phyloP scores from a whole-genome alignment of 108 stramenopile genomes.

The Discostella stelligeroides region DNA sequence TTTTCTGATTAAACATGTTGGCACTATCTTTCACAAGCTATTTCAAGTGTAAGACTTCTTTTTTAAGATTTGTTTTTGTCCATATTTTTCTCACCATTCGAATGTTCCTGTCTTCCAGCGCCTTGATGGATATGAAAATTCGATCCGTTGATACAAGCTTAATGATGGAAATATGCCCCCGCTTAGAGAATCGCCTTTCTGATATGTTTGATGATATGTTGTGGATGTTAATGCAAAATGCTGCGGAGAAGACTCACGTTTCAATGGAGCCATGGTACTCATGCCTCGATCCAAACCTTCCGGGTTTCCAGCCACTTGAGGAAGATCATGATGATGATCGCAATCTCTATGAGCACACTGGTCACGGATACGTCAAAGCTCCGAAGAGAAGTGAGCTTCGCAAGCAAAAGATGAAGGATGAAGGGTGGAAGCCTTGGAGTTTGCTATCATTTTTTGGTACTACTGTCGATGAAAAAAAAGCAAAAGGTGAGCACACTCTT shows the following conservation, averaged over 20 bases:
- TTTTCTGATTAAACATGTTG: constrained; percentile 71
- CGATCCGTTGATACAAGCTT: constrained; percentile 46
- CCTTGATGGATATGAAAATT: constrained; percentile 50
- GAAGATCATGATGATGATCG: constrained; percentile 7
- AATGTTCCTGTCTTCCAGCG: constrained; percentile 19
- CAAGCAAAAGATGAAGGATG: constrained; percentile 17
- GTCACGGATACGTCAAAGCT: constrained; percentile 12
- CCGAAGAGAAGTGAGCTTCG: constrained; percentile 17
- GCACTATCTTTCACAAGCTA: constrained; percentile 64
- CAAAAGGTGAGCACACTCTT: constrained; percentile 16
- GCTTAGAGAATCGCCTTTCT: constrained; percentile 48
- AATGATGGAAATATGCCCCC: constrained; percentile 46
- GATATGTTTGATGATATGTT: constrained; percentile 64
- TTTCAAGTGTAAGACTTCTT: constrained; percentile 39
- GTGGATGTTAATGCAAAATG: constrained; percentile 62
- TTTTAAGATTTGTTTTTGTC: background rate
- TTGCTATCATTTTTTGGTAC: constrained; percentile 2
- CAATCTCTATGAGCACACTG: constrained; percentile 8
- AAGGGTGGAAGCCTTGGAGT: constrained; percentile 6
- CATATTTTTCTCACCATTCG: background rate
- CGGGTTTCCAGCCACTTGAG: constrained; percentile 51
- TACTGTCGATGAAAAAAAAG: constrained; percentile 20
- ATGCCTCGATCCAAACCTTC: constrained; percentile 60
- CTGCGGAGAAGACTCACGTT: constrained; percentile 50
- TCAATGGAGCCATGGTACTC: constrained; percentile 69